These are phyloP conservation scores for Cyclostephanos invisitatus DNA, from an alignment of 108 stramenopile species.

Conservation along the genomic window DNA sequence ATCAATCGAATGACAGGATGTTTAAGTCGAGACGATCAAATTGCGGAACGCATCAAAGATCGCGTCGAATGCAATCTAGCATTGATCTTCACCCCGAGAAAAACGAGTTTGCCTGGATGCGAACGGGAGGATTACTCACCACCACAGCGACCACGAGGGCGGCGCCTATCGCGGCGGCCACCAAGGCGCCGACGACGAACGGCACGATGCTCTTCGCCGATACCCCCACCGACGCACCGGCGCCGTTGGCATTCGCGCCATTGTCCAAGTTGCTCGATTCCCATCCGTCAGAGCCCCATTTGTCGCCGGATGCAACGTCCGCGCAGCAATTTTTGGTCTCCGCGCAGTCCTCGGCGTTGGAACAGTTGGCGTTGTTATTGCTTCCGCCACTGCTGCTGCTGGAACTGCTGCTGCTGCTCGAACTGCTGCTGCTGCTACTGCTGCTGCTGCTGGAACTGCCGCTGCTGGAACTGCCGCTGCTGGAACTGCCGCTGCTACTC, in stretches of 20 bases:
- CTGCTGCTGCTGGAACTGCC: background rate
- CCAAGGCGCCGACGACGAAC: slow-evolving; percentile 15
- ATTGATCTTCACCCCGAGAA: background rate
- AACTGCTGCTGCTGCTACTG: background rate
- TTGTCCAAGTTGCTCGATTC: slow-evolving; percentile 6
- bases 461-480: too few relatives aligned
- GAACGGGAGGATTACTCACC: background rate
- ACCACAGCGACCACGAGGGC: slow-evolving; percentile 12
- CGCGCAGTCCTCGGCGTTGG: background rate
- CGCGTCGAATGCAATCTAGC: too few relatives aligned
- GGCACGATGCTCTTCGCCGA: slow-evolving; percentile 1
- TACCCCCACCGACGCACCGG: background rate
- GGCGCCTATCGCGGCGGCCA: slow-evolving; percentile 11
- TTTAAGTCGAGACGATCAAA: background rate
- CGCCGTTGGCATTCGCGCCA: background rate
- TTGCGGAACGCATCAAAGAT: background rate
- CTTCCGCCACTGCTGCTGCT: background rate
- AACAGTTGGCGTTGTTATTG: background rate
- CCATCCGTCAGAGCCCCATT: slow-evolving; percentile 8
- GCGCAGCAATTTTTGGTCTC: background rate
- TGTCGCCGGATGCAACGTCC: background rate
- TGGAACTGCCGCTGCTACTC: too few relatives aligned
- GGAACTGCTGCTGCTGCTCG: background rate
- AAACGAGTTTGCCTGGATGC: too few relatives aligned
- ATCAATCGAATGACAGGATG: background rate